Percentiles rank a stretch among this genome's conserved stretches.
Conservation (phyloP, 2,329 filamentous ascomycete genomes). For the Fusarium caatingaense region DNA sequence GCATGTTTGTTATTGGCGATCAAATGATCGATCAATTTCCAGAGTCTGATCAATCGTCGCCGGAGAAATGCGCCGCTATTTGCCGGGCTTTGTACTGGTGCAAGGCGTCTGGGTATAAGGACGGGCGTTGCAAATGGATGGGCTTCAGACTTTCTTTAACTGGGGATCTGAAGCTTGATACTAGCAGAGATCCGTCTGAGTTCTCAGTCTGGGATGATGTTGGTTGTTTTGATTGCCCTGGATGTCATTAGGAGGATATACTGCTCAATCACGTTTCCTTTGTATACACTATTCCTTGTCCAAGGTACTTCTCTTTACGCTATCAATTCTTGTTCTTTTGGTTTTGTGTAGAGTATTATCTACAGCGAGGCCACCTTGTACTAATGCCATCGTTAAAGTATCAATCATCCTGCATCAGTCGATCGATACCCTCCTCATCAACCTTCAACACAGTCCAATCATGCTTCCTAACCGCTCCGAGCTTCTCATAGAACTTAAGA, state of each 20-base stretch:
- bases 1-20: background rate
- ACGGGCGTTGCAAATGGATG: conserved; percentile 1
- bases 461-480: background rate
- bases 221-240: conserved; percentile 7
- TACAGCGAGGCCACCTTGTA: too few species aligned
- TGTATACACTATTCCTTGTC: background rate
- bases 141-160: background rate
- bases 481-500: conserved; percentile 5
- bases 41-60: background rate
- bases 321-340: too few species aligned
- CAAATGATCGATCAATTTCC: background rate
- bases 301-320: background rate
- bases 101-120: conserved; percentile 8
- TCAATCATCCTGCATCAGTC: background rate
- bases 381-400: fast-evolving
- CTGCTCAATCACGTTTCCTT: background rate
- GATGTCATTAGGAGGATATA: background rate
- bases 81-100: background rate
- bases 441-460: conserved; percentile 12
- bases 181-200: background rate
- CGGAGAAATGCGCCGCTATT: conserved; percentile 17
- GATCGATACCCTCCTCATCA: background rate
- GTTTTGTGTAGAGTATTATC: too few species aligned
- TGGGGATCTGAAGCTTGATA: background rate
- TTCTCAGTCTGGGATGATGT: conserved; percentile 10